Conservation (phyloP, 169 alveolate species). For the Eimeria maxima region DNA sequence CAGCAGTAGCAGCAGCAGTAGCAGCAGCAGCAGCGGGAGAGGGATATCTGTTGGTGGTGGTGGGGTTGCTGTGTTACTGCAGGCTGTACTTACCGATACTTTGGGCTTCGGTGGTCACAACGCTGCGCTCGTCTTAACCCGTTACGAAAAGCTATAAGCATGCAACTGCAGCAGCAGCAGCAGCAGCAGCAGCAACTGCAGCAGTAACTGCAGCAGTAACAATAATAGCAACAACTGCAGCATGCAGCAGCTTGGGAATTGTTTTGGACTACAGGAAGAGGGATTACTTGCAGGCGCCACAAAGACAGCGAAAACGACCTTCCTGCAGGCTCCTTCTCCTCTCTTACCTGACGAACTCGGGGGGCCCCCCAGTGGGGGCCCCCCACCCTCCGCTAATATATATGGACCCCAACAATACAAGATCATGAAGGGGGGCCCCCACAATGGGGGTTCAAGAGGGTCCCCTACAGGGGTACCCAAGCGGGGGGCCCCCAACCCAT, state of each 20-base stretch:
- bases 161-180: no score
- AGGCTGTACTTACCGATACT: slow-evolving; percentile 85
- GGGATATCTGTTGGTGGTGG: no score
- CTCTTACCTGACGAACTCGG: no score
- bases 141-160: slow-evolving; percentile 13
- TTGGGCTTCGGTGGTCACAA: slow-evolving; percentile 91
- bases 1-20: no score
- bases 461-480: background rate
- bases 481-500: background rate
- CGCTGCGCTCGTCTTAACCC: slow-evolving; percentile 87
- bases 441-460: background rate
- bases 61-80: background rate
- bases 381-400: no score
- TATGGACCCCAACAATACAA: no score
- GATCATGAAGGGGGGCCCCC: no score
- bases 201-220: background rate
- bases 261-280: background rate
- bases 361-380: no score
- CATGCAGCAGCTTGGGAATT: slow-evolving; percentile 7
- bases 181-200: background rate
- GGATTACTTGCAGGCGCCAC: no score
- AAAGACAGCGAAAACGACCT: no score
- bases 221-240: background rate
- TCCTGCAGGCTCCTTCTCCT: no score
- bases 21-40: background rate